Base-by-base conservation (phyloP, 257 asterid genomes). In the Henckelia pumila region DNA sequence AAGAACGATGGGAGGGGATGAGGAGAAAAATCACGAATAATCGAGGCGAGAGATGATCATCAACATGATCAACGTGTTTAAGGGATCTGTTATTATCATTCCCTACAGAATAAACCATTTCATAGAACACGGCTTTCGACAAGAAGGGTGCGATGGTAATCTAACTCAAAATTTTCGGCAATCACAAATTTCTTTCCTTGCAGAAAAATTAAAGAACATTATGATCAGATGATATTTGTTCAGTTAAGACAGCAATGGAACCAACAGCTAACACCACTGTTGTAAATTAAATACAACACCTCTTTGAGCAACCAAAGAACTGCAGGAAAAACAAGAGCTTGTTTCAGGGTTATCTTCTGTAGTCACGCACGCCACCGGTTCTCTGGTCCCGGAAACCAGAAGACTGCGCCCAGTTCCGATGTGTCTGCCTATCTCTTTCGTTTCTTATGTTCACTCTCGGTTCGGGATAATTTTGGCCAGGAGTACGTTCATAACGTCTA, bases 401-500 rank as follows among this genome's bases (percentile, higher is more conserved):
- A 14, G 53, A 47, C 53, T 47, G 53, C 53, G 5, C 20, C 2
- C 20, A 47, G 2, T 47, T 47, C 20, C 53, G 1, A 47, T 14
- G 20, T 5, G 8, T 47, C 53, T 40, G 47, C 16, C 47, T 14
- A 20, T 47, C 20, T 16, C 53, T 47, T 0, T 16, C 53, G 0
- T 14, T 79, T 47, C 82, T 76, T 21, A 61, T 53, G 66, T 80
- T 72, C 73, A 59, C 64, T 56, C 73, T 68, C 11, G 79, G 71
- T 47, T 75, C 85, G 14, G 69, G 61, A 32, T 65, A 47, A 66
- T 78, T 80, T 70, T 64, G 80, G 63, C 80, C 81, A 1, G 78
- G 80, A 44, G 58, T 21, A 66, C 78, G 69, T 17, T 80, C 84
- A 8, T 64, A 76, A 6, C 70, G 77, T 59, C 96, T 79, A 63